Evolutionary conservation across 192 early-diverging fungal genomes (phyloP), one percentile per base, ranked within the genome.

Genomic region (Entomortierella parvispora): DNA sequence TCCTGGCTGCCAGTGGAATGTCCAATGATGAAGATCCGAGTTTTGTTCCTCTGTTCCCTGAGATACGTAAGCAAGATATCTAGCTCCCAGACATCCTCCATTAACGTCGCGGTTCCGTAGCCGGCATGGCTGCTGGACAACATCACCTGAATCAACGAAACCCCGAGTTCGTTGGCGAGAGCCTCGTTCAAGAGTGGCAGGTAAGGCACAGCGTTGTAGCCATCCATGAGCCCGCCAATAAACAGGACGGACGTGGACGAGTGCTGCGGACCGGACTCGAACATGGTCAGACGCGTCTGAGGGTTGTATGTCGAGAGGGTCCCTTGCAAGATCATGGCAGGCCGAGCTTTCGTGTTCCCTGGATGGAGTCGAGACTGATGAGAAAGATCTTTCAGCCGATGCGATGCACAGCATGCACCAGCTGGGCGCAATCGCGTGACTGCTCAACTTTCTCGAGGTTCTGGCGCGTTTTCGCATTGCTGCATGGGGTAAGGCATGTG

Each of bases 1-100:
- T 83, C 72, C 31, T 83, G 82, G 31, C 79, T 63, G 15, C 83
- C 83, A 0, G 83, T 84, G 11, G 83, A 84, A 50, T 84, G 83
- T 6, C 83, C 83, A 17, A 84, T 43, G 31, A 84, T 55, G 23
- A 84, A 69, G 26, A 84, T 55, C 0, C 59, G 43, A 8, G 63
- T 55, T 25, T 82, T 84, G 2, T 55, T 44, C 7, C 71, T 40
- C 40, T 71, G 54, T 22, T 80, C 55, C 14, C 54, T 33, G 20
- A 84, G 25, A 56, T 62, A 69, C 17, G 31, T 34, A 18, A 84
- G 58, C 12, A 84, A 34, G 1, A 62, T 50, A 58, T 84, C 80
- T 20, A 84, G 37, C 40, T 82, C 83, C 26, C 62, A 42, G 11
- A 57, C 64, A 58, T 82, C 83, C 9, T 80, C 60, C 44, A 68